These are phyloP conservation scores for Trichoderma pleuroti DNA, from an alignment of 2,329 filamentous ascomycete genomes.

Conservation along the genomic window DNA sequence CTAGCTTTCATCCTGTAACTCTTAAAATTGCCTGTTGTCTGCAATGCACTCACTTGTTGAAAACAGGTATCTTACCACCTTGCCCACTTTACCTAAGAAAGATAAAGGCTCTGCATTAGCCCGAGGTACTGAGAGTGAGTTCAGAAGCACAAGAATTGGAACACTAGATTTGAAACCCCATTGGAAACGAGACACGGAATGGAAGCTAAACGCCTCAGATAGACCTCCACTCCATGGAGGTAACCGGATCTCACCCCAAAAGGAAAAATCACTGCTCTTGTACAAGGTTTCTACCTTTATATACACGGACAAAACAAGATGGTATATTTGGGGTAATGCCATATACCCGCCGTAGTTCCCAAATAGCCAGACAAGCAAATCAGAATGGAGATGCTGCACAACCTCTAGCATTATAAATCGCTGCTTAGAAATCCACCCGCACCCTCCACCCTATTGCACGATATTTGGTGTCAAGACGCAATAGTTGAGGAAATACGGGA, in stretches of 20 bases:
- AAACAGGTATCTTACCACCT: background rate
- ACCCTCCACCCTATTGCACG: slow-evolving; percentile 3
- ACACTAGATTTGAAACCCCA: background rate
- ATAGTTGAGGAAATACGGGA: background rate
- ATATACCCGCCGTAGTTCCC: background rate
- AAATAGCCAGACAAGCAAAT: background rate
- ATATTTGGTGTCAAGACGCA: background rate
- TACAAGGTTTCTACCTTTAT: background rate
- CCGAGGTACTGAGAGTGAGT: background rate
- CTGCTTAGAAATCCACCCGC: slow-evolving; percentile 10
- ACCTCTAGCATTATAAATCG: background rate
- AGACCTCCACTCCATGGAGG: background rate
- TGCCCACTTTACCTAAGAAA: background rate
- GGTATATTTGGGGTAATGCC: background rate
- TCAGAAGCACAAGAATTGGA: background rate
- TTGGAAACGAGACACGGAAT: background rate
- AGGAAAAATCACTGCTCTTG: background rate
- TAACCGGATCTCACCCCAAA: background rate
- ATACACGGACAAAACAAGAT: background rate
- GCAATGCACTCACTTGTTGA: background rate
- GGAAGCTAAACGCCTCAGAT: background rate
- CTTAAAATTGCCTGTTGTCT: background rate
- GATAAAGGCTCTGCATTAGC: background rate
- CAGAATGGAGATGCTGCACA: background rate
- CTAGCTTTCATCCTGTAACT: accelerated